These are phyloP conservation scores for Friedmanniomyces endolithicus DNA, from an alignment of 495 filamentous ascomycete genomes.

Conservation along the genomic window DNA sequence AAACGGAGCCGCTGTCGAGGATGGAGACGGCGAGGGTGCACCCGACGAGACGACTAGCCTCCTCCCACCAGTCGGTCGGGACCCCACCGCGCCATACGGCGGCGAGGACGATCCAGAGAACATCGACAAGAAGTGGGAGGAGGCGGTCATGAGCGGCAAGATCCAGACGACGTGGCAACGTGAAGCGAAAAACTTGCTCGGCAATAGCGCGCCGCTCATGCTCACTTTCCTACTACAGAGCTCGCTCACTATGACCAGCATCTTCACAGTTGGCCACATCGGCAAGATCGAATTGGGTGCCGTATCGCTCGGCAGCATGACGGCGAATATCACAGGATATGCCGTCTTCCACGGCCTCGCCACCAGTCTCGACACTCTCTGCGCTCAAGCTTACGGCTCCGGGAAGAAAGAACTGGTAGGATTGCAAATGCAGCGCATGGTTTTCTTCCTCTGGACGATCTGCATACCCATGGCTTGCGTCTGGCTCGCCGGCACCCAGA, in stretches of 20 bases:
- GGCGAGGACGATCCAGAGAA: slow-evolving; percentile 29
- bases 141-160: slow-evolving; percentile 55
- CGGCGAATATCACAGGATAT: slow-evolving; percentile 61
- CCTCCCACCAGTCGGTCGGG: slow-evolving; percentile 27
- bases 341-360: slow-evolving; percentile 58
- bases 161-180: slow-evolving; percentile 77
- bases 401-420: slow-evolving; percentile 57
- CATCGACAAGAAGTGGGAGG: slow-evolving; percentile 56
- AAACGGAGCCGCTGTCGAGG: slow-evolving; percentile 19
- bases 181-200: slow-evolving; percentile 56
- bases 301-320: slow-evolving; percentile 58
- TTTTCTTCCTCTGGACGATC: slow-evolving; percentile 49
- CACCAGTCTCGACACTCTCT: slow-evolving; percentile 60
- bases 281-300: slow-evolving; percentile 52
- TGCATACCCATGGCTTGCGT: slow-evolving; percentile 50
- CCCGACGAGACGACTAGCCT: slow-evolving; percentile 42
- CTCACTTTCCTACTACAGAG: slow-evolving; percentile 65
- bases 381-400: slow-evolving; percentile 61
- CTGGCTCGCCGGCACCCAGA: slow-evolving; percentile 45
- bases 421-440: slow-evolving; percentile 59
- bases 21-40: neutral
- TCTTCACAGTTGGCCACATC: slow-evolving; percentile 54
- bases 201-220: slow-evolving; percentile 48
- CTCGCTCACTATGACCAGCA: slow-evolving; percentile 52
- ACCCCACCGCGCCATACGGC: slow-evolving; percentile 19